These are phyloP conservation scores for Tremella mesenterica DNA, from an alignment of 768 basidiomycete genomes.

Conservation along the genomic window DNA sequence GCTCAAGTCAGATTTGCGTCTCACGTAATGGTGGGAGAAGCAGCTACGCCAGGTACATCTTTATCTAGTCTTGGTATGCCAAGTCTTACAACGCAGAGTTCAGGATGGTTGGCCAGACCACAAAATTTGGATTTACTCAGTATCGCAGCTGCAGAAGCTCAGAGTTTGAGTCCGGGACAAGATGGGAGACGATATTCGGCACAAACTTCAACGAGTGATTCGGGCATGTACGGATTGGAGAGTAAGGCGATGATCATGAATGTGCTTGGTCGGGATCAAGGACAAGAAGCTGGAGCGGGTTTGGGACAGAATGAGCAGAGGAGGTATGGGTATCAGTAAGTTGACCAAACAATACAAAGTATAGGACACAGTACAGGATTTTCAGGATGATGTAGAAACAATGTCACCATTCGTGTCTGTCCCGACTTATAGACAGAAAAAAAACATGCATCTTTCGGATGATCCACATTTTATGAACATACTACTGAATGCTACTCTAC, in stretches of 20 bases:
- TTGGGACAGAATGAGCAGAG: neutral
- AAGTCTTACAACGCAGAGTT: too few species aligned
- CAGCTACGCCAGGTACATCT: too few species aligned
- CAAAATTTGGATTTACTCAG: conserved; percentile 4
- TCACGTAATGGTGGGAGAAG: neutral
- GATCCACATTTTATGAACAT: neutral
- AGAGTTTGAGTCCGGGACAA: neutral
- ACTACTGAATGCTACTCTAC: neutral
- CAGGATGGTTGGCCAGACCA: neutral
- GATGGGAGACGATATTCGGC: too few species aligned
- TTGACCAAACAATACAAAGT: neutral
- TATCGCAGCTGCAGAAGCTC: neutral
- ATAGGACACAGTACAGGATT: neutral
- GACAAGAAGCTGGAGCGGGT: neutral
- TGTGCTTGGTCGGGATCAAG: neutral
- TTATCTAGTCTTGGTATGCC: too few species aligned
- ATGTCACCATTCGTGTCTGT: neutral
- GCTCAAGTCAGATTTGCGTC: neutral
- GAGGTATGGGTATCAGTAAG: neutral
- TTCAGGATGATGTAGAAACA: neutral
- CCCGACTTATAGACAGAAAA: neutral
- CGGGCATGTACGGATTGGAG: neutral
- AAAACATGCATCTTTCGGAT: neutral
- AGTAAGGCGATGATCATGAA: neutral
- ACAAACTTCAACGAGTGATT: neutral